Base-by-base conservation (phyloP, 2,329 filamentous ascomycete species). In the Diaporthe australafricana region DNA sequence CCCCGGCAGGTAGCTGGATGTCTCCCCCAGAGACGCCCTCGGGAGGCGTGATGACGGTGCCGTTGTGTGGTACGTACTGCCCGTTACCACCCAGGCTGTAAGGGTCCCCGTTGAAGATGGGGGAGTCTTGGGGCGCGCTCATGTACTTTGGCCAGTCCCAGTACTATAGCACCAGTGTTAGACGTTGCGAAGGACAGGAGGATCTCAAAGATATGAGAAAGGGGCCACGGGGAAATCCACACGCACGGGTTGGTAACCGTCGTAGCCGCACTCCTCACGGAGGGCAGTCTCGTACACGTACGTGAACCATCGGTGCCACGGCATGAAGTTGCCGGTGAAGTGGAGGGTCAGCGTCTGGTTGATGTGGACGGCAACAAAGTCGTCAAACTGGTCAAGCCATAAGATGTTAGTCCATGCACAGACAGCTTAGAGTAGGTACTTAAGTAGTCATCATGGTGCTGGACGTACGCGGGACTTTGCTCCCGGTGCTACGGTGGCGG, bases 101-200 rank as follows among this genome's bases (percentile, higher is more conserved):
- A 1, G 79, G 80, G 71, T 83, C 83, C 2, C 70, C 70, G 74
- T 87, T 85, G 75, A 90, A 88, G 52, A 88, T 77, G 30, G 86
- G 85, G 0, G 87, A 88, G 71, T 83, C 80, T 70, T 78, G 75
- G 1, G 83, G 81, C n/a, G 86, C 84, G 2, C 77, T 72, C 8
- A 84, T 81, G 77, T 83, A 85, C 74, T 81, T 82, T 2, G 82
- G 80, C 87, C 86, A 89, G 76, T 88, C 85, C 79, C 83, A 84
- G 79, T 87, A 88, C 63, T 82, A 83, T 74, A 35, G 2, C 3
- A 35, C 2, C n/a, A n/a, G 20, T 1, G 9, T 16, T 81, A 63
- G 57, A 22, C 12, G 16, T 5, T n/a, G n/a, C n/a, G n/a, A n/a
- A n/a, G n/a, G n/a, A n/a, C n/a, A n/a, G n/a, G n/a, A n/a, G n/a